These are phyloP conservation scores for Stachybotrys echinatus DNA, from an alignment of 2,329 filamentous ascomycete genomes.

Conservation along the genomic window DNA sequence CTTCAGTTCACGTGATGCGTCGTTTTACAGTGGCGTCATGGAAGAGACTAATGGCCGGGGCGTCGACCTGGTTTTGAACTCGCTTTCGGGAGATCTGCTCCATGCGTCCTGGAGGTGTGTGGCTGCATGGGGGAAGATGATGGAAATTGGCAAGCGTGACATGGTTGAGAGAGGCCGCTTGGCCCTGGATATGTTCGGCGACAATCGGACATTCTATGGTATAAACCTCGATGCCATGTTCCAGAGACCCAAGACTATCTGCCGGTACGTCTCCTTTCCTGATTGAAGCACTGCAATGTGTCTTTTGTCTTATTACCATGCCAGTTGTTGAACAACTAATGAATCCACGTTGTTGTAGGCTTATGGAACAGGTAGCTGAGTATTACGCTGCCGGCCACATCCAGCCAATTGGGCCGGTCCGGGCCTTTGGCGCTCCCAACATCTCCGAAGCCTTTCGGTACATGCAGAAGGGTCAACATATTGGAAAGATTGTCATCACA, in stretches of 20 bases:
- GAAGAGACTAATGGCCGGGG: constrained; percentile 17
- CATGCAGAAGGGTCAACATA: constrained; percentile 33
- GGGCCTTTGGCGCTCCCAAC: no score
- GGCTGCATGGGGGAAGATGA: constrained; percentile 23
- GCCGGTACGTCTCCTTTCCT: no score
- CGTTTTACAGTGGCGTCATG: constrained; percentile 21
- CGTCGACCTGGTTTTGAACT: constrained; percentile 27
- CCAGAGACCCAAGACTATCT: no score
- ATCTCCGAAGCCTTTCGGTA: constrained; percentile 33
- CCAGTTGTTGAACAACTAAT: no score
- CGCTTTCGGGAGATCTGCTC: constrained; percentile 19
- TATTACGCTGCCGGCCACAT: no score
- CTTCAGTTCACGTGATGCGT: constrained; percentile 21
- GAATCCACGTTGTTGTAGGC: no score
- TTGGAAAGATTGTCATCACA: constrained; percentile 18
- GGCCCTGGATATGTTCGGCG: constrained; percentile 31
- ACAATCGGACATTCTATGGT: no score
- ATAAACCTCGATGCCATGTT: constrained; percentile 5
- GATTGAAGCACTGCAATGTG: no score
- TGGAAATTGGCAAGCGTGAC: constrained; percentile 28
- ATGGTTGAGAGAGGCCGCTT: constrained; percentile 24
- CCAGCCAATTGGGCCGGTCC: no score
- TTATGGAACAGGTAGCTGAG: no score
- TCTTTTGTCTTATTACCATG: no score
- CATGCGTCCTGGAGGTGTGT: constrained; percentile 25